Evolutionary conservation across 1,284 basidiomycete species (phyloP).

Genomic region (Irpex sp.): DNA sequence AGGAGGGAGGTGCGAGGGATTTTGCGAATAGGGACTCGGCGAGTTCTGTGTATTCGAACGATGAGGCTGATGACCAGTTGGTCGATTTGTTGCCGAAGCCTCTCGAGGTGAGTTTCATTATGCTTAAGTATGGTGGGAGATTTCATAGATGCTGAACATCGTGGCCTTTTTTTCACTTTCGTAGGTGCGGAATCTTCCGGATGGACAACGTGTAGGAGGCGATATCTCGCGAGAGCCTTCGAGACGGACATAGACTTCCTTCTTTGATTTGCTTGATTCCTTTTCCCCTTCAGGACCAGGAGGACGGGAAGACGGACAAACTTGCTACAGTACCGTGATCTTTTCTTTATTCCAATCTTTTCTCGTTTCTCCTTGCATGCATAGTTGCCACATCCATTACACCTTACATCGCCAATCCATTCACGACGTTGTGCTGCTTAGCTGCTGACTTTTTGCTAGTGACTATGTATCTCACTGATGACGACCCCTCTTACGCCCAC

Average conservation of each 20-base stretch:
- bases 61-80: slow-evolving; percentile 35
- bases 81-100: slow-evolving; percentile 59
- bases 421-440: background rate
- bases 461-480: background rate
- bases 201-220: slow-evolving; percentile 16
- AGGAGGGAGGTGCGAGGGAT: slow-evolving; percentile 11
- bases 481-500: background rate
- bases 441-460: too few relatives aligned
- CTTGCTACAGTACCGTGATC: background rate
- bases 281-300: background rate
- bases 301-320: background rate
- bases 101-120: slow-evolving; percentile 42
- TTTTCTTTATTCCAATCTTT: background rate
- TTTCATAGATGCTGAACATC: background rate
- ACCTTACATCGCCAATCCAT: background rate
- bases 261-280: background rate
- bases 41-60: slow-evolving; percentile 23
- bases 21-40: slow-evolving; percentile 36
- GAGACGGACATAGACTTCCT: slow-evolving; percentile 3
- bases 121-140: background rate
- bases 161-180: background rate
- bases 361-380: background rate
- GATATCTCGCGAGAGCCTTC: slow-evolving; percentile 24
- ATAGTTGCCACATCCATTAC: background rate
- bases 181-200: slow-evolving; percentile 17